Base-by-base conservation (phyloP, 495 filamentous ascomycete species). In the Platismatia glauca region DNA sequence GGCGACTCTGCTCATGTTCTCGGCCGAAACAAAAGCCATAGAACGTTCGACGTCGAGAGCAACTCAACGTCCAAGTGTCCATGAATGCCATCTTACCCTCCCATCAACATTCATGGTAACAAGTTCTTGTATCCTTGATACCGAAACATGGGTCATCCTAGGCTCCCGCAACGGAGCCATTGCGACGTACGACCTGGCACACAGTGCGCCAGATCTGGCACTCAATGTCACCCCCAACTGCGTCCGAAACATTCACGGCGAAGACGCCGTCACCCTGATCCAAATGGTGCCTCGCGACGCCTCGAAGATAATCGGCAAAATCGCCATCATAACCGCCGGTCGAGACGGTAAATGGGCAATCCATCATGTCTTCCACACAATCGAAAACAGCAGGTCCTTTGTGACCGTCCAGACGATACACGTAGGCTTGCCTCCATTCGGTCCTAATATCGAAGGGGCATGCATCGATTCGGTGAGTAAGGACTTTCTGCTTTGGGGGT, bases 401-500 rank as follows among this genome's bases (percentile, higher is more conserved):
- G n/a, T 76, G 7, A 60, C 62, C 5, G 61, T 85, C 1, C 46
- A 70, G 59, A 78, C 74, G 8, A 66, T 86, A 20, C 82, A 88
- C 68, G 72, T 74, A n/a, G 73, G 78, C 13, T 66, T 68, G n/a
- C 82, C 84, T 12, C 82, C 87, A 0, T 80, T 90, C 29, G 84
- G 83, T 0, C 82, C 83, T 35, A 81, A 85, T 64, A 80, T 96
- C 33, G 86, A 91, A 68, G 82, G 84, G 3, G 80, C 84, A 0
- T 85, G 83, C 70, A 79, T 91, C 63, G 72, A 81, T 56, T 58
- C 71, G 7, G 55, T 62, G 8, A 71, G 69, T 0, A 65, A 72
- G 1, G 67, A 88, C 37, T 76, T 96, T 2, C 76, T 89, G 59
- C 69, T 95, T 31, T 89, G 86, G 73, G 94, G 94, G 16, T 97